Evolutionary conservation across 176 grass and related monocot species (phyloP), one percentile per base, ranked within the genome.

Genomic region (Typha latifolia): DNA sequence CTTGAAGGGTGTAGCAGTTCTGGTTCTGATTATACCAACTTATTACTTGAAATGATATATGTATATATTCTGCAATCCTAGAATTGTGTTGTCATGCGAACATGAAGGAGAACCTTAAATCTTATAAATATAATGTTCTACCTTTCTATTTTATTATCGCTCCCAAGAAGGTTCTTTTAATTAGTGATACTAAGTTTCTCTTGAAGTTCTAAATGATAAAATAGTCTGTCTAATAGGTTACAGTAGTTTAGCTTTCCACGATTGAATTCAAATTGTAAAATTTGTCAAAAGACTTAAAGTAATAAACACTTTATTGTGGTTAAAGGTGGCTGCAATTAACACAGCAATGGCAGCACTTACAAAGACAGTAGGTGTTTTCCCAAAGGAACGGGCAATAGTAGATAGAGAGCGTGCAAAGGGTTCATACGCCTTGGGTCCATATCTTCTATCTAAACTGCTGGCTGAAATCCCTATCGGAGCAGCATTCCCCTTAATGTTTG

Each of bases 331-430:
- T 63, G 89, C 94, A 31, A 99, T 99, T 73, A 99, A 99, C 75
- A 93, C 89, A 66, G 94, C 89, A 78, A 99, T 99, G 94, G 94
- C 89, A 82, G 94, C 94, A 72, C 66, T 99, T 13, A 93, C 89
- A 55, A 93, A 99, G 77, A 99, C 94, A 12, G 89, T 90, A 15
- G 94, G 94, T 27, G 85, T 97, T 80, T 97, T 97, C 37, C 88
- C 85, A 2, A 97, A 97, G 77, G 94, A 97, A 72, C 81, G 94
- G 10, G 84, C 89, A 71, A 90, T 99, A 82, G 89, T 93, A 66
- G 89, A 93, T 63, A 82, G 89, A 77, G 89, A 99, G 74, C 75
- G 86, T 53, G 89, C 94, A 32, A 93, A 97, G 76, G 89, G 83
- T 82, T 92, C 83, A 15, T 93, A 99, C 79, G 68, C 66, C 49